Conservation (phyloP, 2,329 filamentous ascomycete genomes). For the Beauveria sp. region DNA sequence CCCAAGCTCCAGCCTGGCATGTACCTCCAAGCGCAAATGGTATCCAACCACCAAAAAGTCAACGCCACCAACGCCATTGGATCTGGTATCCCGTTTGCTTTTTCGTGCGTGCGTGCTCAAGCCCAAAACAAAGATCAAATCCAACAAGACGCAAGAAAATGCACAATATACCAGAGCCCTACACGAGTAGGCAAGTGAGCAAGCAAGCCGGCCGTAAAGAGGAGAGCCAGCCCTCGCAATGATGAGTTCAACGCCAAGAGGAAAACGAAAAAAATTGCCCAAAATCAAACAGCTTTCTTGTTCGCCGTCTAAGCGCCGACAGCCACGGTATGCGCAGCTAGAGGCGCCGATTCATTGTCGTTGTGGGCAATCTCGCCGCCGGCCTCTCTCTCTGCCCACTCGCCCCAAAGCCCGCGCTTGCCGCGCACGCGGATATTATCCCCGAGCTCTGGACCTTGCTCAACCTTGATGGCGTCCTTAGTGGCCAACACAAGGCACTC, state of each 20-base stretch:
- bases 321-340: constrained; percentile 18
- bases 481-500: constrained; percentile 92
- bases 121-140: neutral
- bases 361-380: constrained; percentile 53
- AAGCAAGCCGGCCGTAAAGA: neutral
- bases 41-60: constrained; percentile 6
- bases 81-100: neutral
- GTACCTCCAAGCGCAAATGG: neutral
- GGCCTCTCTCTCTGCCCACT: constrained; percentile 79
- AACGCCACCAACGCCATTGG: constrained; percentile 9
- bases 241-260: constrained; percentile 7
- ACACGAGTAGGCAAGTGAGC: neutral
- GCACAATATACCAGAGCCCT: neutral
- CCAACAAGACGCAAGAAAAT: neutral
- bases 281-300: neutral
- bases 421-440: constrained; percentile 75
- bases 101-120: neutral
- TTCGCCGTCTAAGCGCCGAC: constrained; percentile 16
- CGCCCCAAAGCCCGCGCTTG: constrained; percentile 94
- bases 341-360: constrained; percentile 28
- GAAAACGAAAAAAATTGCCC: constrained; percentile 1
- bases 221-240: constrained; percentile 1
- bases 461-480: constrained; percentile 96
- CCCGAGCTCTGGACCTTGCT: constrained; percentile 72
- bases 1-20: neutral